phyloP scores from a whole-genome alignment of 139 green algal species.

The Pleodorina starrii region DNA sequence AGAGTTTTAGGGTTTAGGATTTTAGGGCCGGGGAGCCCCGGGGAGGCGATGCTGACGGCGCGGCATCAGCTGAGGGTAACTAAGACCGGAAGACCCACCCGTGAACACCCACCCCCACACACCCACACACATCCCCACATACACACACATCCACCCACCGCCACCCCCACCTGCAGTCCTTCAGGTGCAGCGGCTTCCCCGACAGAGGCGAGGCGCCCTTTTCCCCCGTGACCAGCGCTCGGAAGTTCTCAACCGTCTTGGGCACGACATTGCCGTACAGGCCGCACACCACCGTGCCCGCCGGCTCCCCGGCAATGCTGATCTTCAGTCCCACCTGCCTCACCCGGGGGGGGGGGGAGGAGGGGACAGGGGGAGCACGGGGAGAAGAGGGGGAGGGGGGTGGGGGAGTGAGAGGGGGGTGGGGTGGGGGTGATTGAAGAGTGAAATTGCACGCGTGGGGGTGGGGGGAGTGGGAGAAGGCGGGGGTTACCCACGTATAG shows the following conservation, averaged over 20 bases:
- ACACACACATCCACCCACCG: background rate
- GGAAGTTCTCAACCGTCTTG: constrained; percentile 85
- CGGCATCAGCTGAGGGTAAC: too few relatives aligned
- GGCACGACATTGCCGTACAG: constrained; percentile 89
- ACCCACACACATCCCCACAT: too few relatives aligned
- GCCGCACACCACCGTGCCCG: constrained; percentile 86
- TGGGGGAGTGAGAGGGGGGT: too few relatives aligned
- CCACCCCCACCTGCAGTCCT: constrained; percentile 82
- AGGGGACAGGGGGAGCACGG: background rate
- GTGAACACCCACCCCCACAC: too few relatives aligned
- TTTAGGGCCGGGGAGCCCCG: too few relatives aligned
- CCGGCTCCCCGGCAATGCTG: constrained; percentile 77
- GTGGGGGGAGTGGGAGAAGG: too few relatives aligned
- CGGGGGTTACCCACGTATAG: too few relatives aligned
- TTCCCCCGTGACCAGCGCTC: constrained; percentile 71
- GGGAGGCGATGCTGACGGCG: too few relatives aligned
- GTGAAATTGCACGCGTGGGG: too few relatives aligned
- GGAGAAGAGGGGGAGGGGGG: background rate
- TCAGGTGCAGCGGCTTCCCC: constrained; percentile 89
- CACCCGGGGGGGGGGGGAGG: background rate
- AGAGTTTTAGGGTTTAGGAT: too few relatives aligned
- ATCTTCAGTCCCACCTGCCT: constrained; percentile 80
- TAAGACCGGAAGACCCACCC: too few relatives aligned
- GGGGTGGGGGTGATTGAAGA: too few relatives aligned
- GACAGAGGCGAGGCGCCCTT: constrained; percentile 81